These are phyloP conservation scores for Tubosaeta sp. DNA, from an alignment of 768 basidiomycete species.

Conservation along the genomic window DNA sequence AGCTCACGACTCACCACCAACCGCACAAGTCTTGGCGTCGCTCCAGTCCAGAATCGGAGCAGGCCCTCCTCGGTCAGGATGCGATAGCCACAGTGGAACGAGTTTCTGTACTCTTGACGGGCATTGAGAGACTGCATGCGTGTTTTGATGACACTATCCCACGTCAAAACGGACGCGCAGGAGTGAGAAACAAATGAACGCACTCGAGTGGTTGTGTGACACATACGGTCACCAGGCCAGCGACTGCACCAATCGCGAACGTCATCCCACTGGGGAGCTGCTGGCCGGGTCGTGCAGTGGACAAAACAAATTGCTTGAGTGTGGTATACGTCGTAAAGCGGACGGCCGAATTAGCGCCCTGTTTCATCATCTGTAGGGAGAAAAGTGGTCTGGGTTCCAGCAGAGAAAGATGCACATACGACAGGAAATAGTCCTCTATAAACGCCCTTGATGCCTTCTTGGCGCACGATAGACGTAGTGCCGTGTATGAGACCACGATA, in stretches of 20 bases:
- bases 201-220: constrained; percentile 83
- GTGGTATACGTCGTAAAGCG: constrained; percentile 95
- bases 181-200: constrained; percentile 19
- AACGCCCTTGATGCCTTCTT: constrained; percentile 81
- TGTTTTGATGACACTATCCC: constrained; percentile 85
- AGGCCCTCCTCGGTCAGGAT: constrained; percentile 94
- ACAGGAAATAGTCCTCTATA: constrained; percentile 94
- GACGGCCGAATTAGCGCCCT: constrained; percentile 96
- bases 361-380: constrained; percentile 81
- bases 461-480: constrained; percentile 68
- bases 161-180: neutral
- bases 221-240: constrained; percentile 94
- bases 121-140: constrained; percentile 95
- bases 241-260: constrained; percentile 90
- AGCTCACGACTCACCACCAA: constrained; percentile 59
- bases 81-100: constrained; percentile 93
- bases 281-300: constrained; percentile 77
- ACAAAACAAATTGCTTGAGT: constrained; percentile 89
- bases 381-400: neutral
- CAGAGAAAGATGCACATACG: constrained; percentile 43
- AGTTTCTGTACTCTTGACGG: constrained; percentile 79
- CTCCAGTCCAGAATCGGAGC: constrained; percentile 93
- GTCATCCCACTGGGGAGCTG: constrained; percentile 83
- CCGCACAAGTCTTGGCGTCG: constrained; percentile 83
- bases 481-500: constrained; percentile 89